Evolutionary conservation across 345 rosid genomes (phyloP).

Genomic region (Hibiscus tridactylites): DNA sequence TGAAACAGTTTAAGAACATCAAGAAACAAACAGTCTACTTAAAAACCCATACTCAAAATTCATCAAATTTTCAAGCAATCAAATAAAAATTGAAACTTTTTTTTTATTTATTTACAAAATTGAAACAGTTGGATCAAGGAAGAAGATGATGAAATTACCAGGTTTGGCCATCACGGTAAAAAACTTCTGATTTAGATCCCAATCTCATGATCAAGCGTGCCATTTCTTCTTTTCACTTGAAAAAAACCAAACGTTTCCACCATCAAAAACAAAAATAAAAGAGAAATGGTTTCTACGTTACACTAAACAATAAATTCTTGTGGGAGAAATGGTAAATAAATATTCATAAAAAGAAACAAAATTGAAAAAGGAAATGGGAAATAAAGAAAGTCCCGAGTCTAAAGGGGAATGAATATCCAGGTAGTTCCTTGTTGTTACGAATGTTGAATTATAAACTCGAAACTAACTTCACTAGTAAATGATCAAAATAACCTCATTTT

Average conservation of each 20-base stretch:
- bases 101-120: background rate
- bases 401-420: slow-evolving; percentile 47
- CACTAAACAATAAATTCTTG: background rate
- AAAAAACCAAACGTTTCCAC: slow-evolving; percentile 6
- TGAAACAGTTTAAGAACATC: too few species aligned
- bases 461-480: too few species aligned
- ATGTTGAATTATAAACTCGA: too few species aligned
- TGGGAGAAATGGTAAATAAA: background rate
- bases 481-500: too few species aligned
- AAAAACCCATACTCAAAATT: too few species aligned
- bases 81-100: too few species aligned
- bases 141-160: slow-evolving; percentile 35
- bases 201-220: slow-evolving; percentile 65
- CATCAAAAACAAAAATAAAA: slow-evolving; percentile 1
- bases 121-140: background rate
- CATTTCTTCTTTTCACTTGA: slow-evolving; percentile 28
- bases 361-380: background rate
- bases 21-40: too few species aligned
- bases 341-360: background rate
- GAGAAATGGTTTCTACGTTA: background rate
- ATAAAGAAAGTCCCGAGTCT: slow-evolving; percentile 43
- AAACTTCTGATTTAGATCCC: slow-evolving; percentile 83
- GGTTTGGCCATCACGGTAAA: slow-evolving; percentile 54
- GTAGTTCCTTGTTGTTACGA: slow-evolving; percentile 40
- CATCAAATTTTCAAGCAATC: too few species aligned